Base-by-base conservation (phyloP, 108 stramenopile genomes). In the Thalassiosira profunda region DNA sequence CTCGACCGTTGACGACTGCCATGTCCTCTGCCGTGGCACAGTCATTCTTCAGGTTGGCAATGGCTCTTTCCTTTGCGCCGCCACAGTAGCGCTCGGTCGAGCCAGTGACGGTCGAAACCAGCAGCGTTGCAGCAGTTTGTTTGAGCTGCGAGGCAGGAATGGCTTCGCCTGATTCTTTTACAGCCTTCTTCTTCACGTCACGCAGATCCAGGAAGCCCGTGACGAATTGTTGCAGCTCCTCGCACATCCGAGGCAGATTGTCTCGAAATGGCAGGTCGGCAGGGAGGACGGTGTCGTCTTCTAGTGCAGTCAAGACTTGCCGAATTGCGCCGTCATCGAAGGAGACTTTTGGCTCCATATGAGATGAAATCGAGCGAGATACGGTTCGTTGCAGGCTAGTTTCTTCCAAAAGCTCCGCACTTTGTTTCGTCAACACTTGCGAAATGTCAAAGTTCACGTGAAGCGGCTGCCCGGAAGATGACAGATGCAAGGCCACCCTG, bases 11-110 rank as follows among this genome's bases (percentile, higher is more conserved):
- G 29, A 89, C 51, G 6, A 86, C 72, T 23, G 56, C 51, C 29
- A 58, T 35, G 30, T 89, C 88, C 20, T 42, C 30, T 6, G 51
- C 46, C 0, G 70, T 79, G n/a, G 84, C 83, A 46, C 53, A 65
- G 28, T 81, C 81, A 28, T 73, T 67, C 15, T 72, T 68, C 34
- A 51, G 26, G 28, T 81, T 72, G 28, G 79, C 69, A 18, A 54
- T 54, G 0, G 88, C 88, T 47, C 74, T 69, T 61, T 89, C 88
- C 46, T 86, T 89, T 26, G 83, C 85, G 10, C 88, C 88, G 20
- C 88, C 87, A 9, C 9, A 29, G 66, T 84, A 89, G 18, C 88
- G 60, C 23, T 84, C 82, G 11, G 75, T 80, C 15, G 76, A 72
- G 30, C 40, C 51, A 47, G 42, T 60, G 15, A 56, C 58, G 17